Evolutionary conservation across 192 early-diverging fungal genomes (phyloP).

Genomic region (Funneliformis mosseae): DNA sequence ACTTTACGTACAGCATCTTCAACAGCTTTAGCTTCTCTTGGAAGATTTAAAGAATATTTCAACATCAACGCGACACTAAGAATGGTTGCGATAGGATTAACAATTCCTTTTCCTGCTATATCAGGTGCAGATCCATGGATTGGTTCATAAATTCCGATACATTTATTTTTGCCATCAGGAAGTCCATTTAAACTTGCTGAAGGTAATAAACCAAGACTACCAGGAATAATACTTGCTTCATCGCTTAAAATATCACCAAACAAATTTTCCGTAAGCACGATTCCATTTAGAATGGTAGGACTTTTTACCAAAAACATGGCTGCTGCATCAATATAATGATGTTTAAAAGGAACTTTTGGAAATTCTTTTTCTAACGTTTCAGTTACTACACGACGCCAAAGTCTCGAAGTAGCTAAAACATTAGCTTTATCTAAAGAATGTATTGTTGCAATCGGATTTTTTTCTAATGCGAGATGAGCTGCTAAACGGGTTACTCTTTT

Average conservation of each 20-base stretch:
- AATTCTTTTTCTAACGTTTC: slow-evolving; percentile 88
- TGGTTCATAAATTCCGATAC: slow-evolving; percentile 95
- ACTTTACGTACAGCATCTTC: slow-evolving; percentile 92
- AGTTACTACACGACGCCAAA: slow-evolving; percentile 94
- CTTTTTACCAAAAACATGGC: slow-evolving; percentile 96
- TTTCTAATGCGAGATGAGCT: slow-evolving; percentile 76
- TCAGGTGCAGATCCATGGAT: slow-evolving; percentile 99
- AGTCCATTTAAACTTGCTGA: slow-evolving; percentile 88
- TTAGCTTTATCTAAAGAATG: slow-evolving; percentile 99
- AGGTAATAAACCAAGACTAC: slow-evolving; percentile 90
- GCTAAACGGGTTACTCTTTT: slow-evolving; percentile 96
- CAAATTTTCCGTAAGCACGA: slow-evolving; percentile 98
- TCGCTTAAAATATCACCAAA: slow-evolving; percentile 99
- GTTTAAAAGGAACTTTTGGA: slow-evolving; percentile 81
- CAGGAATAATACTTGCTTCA: slow-evolving; percentile 95
- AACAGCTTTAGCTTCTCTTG: slow-evolving; percentile 86
- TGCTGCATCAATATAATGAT: slow-evolving; percentile 96
- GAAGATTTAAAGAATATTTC: slow-evolving; percentile 90
- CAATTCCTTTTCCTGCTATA: slow-evolving; percentile 95
- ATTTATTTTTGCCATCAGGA: slow-evolving; percentile 69
- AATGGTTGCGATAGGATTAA: slow-evolving; percentile 98
- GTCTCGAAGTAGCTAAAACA: slow-evolving; percentile 94
- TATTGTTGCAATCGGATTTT: slow-evolving; percentile 81
- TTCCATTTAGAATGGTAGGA: slow-evolving; percentile 89
- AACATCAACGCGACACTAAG: slow-evolving; percentile 93